A percentile compares a stretch with the other conserved stretches of the same genome.
phyloP scores from a whole-genome alignment of 2,329 filamentous ascomycete species.

The Epichloe gansuensis region DNA sequence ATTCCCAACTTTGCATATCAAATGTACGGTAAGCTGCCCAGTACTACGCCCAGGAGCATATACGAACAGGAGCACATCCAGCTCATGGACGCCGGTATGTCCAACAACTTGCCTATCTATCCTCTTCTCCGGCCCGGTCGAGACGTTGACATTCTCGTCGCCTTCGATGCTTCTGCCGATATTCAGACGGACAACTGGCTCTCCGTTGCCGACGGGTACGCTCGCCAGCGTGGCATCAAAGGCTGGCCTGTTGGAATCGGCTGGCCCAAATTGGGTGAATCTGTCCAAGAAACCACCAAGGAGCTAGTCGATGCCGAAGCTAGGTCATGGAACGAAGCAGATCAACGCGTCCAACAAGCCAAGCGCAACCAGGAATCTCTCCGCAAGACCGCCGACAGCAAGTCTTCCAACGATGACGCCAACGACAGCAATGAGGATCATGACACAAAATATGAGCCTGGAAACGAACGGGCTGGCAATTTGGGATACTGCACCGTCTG shows the following conservation, averaged over 20 bases:
- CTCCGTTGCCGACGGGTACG: slow-evolving; percentile 85
- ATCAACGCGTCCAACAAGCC: slow-evolving; percentile 51
- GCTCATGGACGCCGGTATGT: slow-evolving; percentile 97
- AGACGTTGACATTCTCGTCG: slow-evolving; percentile 78
- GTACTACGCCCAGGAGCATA: slow-evolving; percentile 67
- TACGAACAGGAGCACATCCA: slow-evolving; percentile 60
- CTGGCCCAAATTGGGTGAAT: slow-evolving; percentile 60
- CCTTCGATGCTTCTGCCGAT: slow-evolving; percentile 90
- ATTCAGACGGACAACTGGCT: slow-evolving; percentile 95
- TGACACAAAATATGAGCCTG: slow-evolving; percentile 27
- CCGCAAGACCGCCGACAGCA: slow-evolving; percentile 12
- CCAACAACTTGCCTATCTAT: slow-evolving; percentile 94
- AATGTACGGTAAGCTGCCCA: slow-evolving; percentile 63
- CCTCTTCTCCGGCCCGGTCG: slow-evolving; percentile 80
- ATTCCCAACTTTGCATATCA: slow-evolving; percentile 84
- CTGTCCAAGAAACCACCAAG: slow-evolving; percentile 45
- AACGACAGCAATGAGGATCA: slow-evolving; percentile 14
- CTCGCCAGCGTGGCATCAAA: slow-evolving; percentile 75
- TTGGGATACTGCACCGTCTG: slow-evolving; percentile 90
- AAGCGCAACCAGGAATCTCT: slow-evolving; percentile 30
- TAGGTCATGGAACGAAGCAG: slow-evolving; percentile 45
- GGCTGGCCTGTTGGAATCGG: slow-evolving; percentile 94
- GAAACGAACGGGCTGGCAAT: slow-evolving; percentile 39
- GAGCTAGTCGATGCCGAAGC: slow-evolving; percentile 57
- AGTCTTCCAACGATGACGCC: slow-evolving; percentile 11